Evolutionary conservation across 371 early-diverging fungal species (phyloP).

Genomic region (Thermomucor indicae-seudaticae): DNA sequence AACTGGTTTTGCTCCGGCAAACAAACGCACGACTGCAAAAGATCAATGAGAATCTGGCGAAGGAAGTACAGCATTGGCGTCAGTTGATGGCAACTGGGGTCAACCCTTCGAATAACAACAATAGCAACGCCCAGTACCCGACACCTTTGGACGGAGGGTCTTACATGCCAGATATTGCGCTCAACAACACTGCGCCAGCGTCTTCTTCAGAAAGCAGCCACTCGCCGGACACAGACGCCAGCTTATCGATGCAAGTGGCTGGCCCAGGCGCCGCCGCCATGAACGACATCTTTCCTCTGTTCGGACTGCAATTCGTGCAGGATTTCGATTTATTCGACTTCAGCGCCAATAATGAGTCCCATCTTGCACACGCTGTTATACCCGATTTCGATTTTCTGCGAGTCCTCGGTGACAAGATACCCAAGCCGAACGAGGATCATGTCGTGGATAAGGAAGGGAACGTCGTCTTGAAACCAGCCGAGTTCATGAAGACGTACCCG

Average conservation of each 20-base stretch:
- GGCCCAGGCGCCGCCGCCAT: too few species aligned
- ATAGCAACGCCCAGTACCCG: not conserved
- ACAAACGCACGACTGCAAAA: slow-evolving; percentile 5
- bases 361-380: slow-evolving; percentile 6
- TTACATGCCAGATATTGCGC: too few species aligned
- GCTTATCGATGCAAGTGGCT: too few species aligned
- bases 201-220: too few species aligned
- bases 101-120: not conserved
- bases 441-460: not conserved
- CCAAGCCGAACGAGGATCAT: not conserved
- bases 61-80: slow-evolving; percentile 8
- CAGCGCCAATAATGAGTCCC: not conserved
- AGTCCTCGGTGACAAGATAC: slow-evolving; percentile 4
- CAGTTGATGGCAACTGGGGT: too few species aligned
- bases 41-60: slow-evolving; percentile 2
- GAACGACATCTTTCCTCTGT: not conserved
- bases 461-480: not conserved
- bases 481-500: slow-evolving; percentile 9
- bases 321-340: slow-evolving; percentile 6
- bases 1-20: slow-evolving; percentile 5
- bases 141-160: too few species aligned
- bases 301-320: slow-evolving; percentile 8
- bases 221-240: too few species aligned
- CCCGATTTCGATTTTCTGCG: slow-evolving; percentile 13
- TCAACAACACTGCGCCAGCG: too few species aligned